Evolutionary conservation across 1,139 yeast genomes (phyloP).

Genomic region (Casaregolazyma suthepensis): DNA sequence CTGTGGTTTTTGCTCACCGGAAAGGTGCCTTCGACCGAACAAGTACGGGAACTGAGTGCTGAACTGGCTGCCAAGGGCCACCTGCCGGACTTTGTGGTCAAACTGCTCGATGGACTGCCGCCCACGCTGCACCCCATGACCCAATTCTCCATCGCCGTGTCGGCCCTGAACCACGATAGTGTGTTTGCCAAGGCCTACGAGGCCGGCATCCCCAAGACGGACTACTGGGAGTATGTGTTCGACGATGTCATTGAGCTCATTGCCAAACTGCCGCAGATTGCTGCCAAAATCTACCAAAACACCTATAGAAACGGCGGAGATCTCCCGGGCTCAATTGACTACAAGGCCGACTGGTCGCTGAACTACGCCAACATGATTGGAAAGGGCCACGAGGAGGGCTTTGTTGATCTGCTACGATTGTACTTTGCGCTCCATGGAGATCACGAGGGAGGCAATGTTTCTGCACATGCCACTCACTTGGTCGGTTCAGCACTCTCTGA

Average conservation of each 20-base stretch:
- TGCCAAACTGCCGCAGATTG: constrained; percentile 88
- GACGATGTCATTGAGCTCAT: constrained; percentile 86
- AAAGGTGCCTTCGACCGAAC: constrained; percentile 72
- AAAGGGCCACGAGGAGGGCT: constrained; percentile 61
- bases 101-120: constrained; percentile 77
- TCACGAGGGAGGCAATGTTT: constrained; percentile 98
- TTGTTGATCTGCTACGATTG: constrained; percentile 85
- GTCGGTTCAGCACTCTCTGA: constrained; percentile 95
- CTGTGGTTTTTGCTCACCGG: constrained; percentile 92
- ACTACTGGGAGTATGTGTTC: constrained; percentile 88
- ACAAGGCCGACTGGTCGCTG: constrained; percentile 82
- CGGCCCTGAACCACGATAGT: constrained; percentile 87
- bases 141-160: constrained; percentile 87
- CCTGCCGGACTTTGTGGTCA: constrained; percentile 81
- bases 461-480: constrained; percentile 95
- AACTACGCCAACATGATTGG: constrained; percentile 85
- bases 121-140: constrained; percentile 94
- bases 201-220: constrained; percentile 75
- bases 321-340: constrained; percentile 59
- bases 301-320: constrained; percentile 77
- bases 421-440: constrained; percentile 94
- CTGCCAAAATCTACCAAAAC: constrained; percentile 91
- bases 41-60: constrained; percentile 67
- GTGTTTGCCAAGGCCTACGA: constrained; percentile 89
- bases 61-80: constrained; percentile 80